phyloP scores from a whole-genome alignment of 768 basidiomycete species.

The Daedalea quercina region DNA sequence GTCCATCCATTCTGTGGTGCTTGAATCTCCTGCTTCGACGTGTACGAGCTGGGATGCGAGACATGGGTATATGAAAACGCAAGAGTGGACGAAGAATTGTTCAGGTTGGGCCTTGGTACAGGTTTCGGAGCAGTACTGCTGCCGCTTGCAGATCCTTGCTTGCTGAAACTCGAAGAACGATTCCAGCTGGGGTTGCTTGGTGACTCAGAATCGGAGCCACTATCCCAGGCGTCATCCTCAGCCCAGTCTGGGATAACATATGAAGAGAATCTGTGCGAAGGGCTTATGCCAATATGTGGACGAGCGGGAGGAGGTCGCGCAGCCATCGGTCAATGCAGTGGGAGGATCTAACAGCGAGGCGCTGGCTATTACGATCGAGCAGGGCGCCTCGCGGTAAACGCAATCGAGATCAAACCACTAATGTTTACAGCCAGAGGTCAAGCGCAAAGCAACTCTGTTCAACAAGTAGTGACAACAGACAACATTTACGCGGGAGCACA shows the following conservation, averaged over 20 bases:
- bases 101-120: slow-evolving; percentile 40
- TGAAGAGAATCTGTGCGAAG: slow-evolving; percentile 37
- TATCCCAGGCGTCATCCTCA: slow-evolving; percentile 89
- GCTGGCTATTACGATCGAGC: background rate
- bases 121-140: slow-evolving; percentile 41
- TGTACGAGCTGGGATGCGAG: slow-evolving; percentile 69
- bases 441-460: background rate
- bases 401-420: too few relatives aligned
- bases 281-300: slow-evolving; percentile 63
- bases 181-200: slow-evolving; percentile 34
- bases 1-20: slow-evolving; percentile 68
- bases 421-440: too few relatives aligned
- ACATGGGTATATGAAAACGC: slow-evolving; percentile 81
- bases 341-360: background rate
- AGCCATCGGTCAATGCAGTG: slow-evolving; percentile 24
- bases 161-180: slow-evolving; percentile 7
- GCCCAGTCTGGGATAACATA: slow-evolving; percentile 53
- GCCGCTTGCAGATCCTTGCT: slow-evolving; percentile 21
- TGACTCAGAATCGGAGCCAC: slow-evolving; percentile 71
- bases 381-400: background rate
- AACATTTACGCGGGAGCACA: background rate
- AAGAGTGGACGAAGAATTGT: slow-evolving; percentile 60
- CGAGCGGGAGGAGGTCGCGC: slow-evolving; percentile 67
- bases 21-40: slow-evolving; percentile 42
- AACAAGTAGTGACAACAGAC: background rate